These are phyloP conservation scores for Corchorus olitorius DNA, from an alignment of 345 rosid genomes.

Conservation along the genomic window DNA sequence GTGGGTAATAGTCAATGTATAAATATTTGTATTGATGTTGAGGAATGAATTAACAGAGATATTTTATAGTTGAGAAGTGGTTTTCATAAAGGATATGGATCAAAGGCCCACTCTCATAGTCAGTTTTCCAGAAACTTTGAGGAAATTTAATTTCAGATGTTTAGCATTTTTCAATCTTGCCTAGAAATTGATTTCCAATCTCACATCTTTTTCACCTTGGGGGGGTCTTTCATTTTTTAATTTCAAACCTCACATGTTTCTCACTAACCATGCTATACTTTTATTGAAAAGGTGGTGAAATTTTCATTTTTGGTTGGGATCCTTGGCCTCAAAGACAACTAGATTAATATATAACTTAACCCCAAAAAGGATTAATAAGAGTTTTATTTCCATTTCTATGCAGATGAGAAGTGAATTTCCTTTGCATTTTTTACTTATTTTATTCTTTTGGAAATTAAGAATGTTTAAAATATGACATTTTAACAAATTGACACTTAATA, in stretches of 20 bases:
- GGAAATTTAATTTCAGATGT: not conserved
- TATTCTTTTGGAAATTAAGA: not conserved
- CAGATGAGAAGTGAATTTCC: not conserved
- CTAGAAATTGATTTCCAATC: constrained; percentile 1
- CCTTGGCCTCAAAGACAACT: constrained; percentile 9
- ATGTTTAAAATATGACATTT: not conserved
- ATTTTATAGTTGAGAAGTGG: constrained; percentile 40
- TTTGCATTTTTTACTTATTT: not conserved
- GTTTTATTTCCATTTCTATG: not conserved
- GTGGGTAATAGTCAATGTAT: constrained; percentile 36
- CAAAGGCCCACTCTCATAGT: constrained; percentile 10
- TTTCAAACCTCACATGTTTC: constrained; percentile 26
- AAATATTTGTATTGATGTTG: not conserved
- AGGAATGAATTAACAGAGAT: not conserved
- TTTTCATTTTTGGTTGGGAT: not conserved
- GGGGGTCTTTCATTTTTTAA: not conserved
- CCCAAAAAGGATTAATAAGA: not conserved
- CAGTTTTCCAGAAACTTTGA: constrained; percentile 19
- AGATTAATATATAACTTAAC: not conserved
- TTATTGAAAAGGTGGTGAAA: not conserved
- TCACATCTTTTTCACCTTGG: not conserved
- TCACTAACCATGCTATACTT: not conserved
- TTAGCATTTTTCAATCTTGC: constrained; percentile 8
- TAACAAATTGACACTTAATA: not conserved
- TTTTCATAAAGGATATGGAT: constrained; percentile 39